Evolutionary conservation across 176 grass and related monocot genomes (phyloP).

Genomic region (Avena sativa): DNA sequence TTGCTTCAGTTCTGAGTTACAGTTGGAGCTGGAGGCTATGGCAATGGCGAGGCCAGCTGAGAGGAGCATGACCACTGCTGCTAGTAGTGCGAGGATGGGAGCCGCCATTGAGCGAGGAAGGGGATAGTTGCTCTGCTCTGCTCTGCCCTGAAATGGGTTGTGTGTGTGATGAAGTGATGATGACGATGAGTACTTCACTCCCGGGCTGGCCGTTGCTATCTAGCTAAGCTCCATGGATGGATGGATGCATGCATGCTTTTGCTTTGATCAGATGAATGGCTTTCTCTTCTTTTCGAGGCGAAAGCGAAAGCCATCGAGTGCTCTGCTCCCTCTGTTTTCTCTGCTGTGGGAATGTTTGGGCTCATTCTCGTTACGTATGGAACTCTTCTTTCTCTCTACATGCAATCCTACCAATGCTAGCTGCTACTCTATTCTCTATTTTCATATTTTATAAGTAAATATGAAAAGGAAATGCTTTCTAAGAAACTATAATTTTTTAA

Average conservation of each 20-base stretch:
- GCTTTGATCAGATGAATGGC: background rate
- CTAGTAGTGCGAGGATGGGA: background rate
- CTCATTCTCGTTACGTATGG: background rate
- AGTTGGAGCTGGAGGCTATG: background rate
- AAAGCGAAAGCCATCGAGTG: slow-evolving; percentile 29
- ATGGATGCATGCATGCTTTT: slow-evolving; percentile 15
- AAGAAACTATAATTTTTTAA: no score
- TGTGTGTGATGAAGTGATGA: no score
- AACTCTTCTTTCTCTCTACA: no score
- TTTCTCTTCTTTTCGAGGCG: slow-evolving; percentile 45
- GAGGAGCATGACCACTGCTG: background rate
- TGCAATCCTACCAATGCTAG: no score
- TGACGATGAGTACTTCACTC: no score
- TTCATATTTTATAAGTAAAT: no score
- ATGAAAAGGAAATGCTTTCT: no score
- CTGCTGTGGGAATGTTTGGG: background rate
- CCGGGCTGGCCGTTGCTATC: background rate
- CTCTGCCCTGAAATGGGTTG: no score
- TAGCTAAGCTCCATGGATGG: background rate
- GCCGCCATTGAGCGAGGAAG: background rate
- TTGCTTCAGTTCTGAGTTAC: background rate
- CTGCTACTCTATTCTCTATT: no score
- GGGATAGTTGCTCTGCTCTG: no score
- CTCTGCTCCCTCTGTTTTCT: background rate
- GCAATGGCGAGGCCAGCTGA: slow-evolving; percentile 8